phyloP scores from a whole-genome alignment of 1,284 basidiomycete species.

The Coniophora puteana region DNA sequence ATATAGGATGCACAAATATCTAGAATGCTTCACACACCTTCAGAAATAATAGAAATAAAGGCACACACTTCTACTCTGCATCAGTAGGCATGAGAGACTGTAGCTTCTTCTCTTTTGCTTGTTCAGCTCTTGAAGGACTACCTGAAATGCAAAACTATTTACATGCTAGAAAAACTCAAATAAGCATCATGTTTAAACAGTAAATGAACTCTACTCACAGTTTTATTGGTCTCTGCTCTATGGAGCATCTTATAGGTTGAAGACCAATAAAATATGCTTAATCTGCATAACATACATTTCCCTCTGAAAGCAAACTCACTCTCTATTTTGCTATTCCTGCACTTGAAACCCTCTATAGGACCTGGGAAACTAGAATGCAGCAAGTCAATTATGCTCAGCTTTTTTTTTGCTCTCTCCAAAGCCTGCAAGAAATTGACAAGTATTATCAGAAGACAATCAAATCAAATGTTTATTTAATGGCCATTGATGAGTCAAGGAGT shows the following conservation, averaged over 20 bases:
- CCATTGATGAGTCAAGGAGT: conserved; percentile 28
- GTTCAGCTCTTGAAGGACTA: conserved; percentile 24
- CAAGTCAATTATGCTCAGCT: conserved; percentile 20
- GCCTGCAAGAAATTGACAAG: conserved; percentile 25
- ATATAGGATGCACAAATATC: conserved; percentile 34
- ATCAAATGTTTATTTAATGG: conserved; percentile 27
- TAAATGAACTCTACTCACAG: conserved; percentile 19
- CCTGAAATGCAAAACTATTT: conserved; percentile 27
- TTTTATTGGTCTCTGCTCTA: not conserved
- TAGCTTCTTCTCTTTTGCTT: conserved; percentile 24
- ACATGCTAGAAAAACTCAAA: conserved; percentile 19
- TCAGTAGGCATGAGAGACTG: conserved; percentile 16
- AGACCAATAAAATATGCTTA: conserved; percentile 27
- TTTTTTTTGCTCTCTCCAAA: conserved; percentile 20
- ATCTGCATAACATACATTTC: conserved; percentile 36
- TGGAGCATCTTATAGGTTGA: too few species aligned
- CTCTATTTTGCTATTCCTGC: conserved; percentile 31
- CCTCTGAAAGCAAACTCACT: conserved; percentile 26
- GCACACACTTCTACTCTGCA: conserved; percentile 24
- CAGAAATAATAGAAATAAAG: conserved; percentile 18
- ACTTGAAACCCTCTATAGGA: conserved; percentile 28
- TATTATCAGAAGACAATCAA: conserved; percentile 29
- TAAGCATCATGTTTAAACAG: not conserved
- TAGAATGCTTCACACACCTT: conserved; percentile 32
- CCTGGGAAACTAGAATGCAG: conserved; percentile 20